A percentile compares a stretch with the other conserved stretches of the same genome.
phyloP scores from a whole-genome alignment of 2,329 filamentous ascomycete species.

The Hypomyces rosellus region DNA sequence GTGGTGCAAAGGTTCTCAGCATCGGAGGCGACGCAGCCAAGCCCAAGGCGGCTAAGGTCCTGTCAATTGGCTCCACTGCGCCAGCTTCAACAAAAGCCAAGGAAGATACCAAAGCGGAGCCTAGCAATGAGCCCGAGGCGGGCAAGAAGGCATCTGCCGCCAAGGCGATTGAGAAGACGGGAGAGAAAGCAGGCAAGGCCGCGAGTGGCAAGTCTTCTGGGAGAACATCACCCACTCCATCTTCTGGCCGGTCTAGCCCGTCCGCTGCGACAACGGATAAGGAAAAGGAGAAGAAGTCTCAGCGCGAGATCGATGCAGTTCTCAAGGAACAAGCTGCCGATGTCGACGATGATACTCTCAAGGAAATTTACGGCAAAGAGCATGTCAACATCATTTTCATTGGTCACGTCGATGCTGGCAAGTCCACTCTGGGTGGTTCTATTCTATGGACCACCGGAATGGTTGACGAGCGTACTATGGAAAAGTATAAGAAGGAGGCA shows the following conservation, averaged over 20 bases:
- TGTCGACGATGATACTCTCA: constrained; percentile 66
- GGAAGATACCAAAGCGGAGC: constrained; percentile 45
- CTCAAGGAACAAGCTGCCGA: constrained; percentile 74
- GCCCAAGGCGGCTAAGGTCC: constrained; percentile 40
- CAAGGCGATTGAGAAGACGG: constrained; percentile 89
- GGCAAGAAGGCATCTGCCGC: constrained; percentile 78
- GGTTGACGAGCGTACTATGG: constrained; percentile 98
- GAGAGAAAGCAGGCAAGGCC: constrained; percentile 49
- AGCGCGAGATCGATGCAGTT: constrained; percentile 73
- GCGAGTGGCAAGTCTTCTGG: constrained; percentile 48
- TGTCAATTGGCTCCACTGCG: constrained; percentile 35
- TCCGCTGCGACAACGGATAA: constrained; percentile 49
- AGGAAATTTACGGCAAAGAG: constrained; percentile 94
- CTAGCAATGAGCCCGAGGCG: constrained; percentile 52
- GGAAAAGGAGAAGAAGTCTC: constrained; percentile 45
- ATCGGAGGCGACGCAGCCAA: constrained; percentile 57
- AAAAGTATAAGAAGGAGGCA: constrained; percentile 95
- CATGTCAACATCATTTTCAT: constrained; percentile 95
- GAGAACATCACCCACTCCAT: constrained; percentile 72
- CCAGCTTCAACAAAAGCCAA: constrained; percentile 33
- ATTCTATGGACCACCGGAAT: constrained; percentile 93
- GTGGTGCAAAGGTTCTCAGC: constrained; percentile 59
- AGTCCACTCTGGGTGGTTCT: constrained; percentile 89
- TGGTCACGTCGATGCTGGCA: constrained; percentile 96
- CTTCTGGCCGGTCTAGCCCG: constrained; percentile 79